phyloP scores from a whole-genome alignment of 306 rosid genomes.

The Trifolium fragiferum region DNA sequence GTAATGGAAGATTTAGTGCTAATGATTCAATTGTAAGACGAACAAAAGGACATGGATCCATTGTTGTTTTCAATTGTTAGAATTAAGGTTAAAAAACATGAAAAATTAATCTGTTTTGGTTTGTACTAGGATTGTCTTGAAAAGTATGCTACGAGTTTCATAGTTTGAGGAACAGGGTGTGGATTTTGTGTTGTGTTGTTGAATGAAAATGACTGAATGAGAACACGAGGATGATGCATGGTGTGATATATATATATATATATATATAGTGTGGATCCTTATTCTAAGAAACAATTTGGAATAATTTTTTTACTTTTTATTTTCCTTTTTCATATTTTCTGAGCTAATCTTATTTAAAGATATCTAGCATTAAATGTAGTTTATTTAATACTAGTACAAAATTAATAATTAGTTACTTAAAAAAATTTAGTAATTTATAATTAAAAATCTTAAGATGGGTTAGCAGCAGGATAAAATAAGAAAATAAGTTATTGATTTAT shows the following conservation, averaged over 20 bases:
- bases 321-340: no score
- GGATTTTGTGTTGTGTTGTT: neutral
- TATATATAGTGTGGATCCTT: neutral
- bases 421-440: no score
- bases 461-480: no score
- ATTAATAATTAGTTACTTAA: no score
- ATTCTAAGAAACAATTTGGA: no score
- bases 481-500: no score
- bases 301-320: no score
- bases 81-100: slow-evolving; percentile 32
- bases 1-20: slow-evolving; percentile 69
- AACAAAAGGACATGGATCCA: slow-evolving; percentile 95
- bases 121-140: slow-evolving; percentile 32
- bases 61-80: slow-evolving; percentile 13
- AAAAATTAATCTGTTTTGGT: neutral
- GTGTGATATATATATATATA: neutral
- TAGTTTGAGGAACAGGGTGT: neutral
- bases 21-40: slow-evolving; percentile 69
- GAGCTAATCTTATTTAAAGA: no score
- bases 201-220: slow-evolving; percentile 10
- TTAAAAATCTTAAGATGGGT: no score
- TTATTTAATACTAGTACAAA: no score
- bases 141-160: slow-evolving; percentile 31
- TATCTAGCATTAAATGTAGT: no score
- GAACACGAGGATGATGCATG: slow-evolving; percentile 15